phyloP scores from a whole-genome alignment of 768 basidiomycete genomes.

The Leccinellum luteum region DNA sequence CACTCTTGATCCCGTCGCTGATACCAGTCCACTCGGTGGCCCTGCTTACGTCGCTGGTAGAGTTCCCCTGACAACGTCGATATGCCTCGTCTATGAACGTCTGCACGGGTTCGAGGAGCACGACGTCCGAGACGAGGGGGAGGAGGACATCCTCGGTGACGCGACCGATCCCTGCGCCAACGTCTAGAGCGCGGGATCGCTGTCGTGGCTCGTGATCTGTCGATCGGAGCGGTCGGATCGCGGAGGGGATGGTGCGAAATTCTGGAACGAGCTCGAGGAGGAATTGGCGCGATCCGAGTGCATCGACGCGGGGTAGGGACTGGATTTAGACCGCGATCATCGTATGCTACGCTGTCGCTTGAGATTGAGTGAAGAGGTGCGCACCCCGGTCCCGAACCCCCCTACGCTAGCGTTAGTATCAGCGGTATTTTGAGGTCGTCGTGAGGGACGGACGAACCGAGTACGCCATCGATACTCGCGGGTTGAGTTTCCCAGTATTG shows the following conservation, averaged over 20 bases:
- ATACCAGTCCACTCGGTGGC: slow-evolving; percentile 64
- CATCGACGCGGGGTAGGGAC: slow-evolving; percentile 88
- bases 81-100: slow-evolving; percentile 74
- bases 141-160: slow-evolving; percentile 87
- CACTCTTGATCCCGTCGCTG: slow-evolving; percentile 59
- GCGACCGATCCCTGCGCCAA: slow-evolving; percentile 92
- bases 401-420: slow-evolving; percentile 32
- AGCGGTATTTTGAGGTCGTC: slow-evolving; percentile 9
- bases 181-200: slow-evolving; percentile 79
- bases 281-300: slow-evolving; percentile 86
- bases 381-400: slow-evolving; percentile 55
- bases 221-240: slow-evolving; percentile 50
- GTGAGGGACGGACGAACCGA: slow-evolving; percentile 47
- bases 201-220: slow-evolving; percentile 24
- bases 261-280: slow-evolving; percentile 78
- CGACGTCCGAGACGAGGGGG: slow-evolving; percentile 83
- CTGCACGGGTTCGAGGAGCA: slow-evolving; percentile 85
- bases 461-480: slow-evolving; percentile 82
- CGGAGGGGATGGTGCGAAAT: slow-evolving; percentile 73
- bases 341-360: background rate
- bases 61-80: slow-evolving; percentile 34
- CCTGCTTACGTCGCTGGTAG: slow-evolving; percentile 32
- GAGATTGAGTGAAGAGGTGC: slow-evolving; percentile 8
- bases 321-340: slow-evolving; percentile 26
- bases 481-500: slow-evolving; percentile 84